These are phyloP conservation scores for Colletotrichum chlorophyti DNA, from an alignment of 2,329 filamentous ascomycete genomes.

Conservation along the genomic window DNA sequence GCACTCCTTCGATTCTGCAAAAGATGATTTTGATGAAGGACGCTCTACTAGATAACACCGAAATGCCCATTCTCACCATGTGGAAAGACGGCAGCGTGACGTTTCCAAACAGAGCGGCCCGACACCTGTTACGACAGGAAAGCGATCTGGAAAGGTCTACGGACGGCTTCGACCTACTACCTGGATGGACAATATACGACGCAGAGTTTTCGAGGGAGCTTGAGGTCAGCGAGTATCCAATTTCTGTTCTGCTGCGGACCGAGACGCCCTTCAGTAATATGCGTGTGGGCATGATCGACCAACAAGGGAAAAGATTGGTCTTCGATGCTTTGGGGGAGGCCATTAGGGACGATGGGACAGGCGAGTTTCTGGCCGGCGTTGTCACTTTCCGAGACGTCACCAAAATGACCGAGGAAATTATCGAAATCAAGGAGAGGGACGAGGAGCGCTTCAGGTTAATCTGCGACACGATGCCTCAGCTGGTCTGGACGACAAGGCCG, in stretches of 20 bases:
- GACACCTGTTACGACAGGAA: slow-evolving; percentile 54
- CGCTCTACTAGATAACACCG: slow-evolving; percentile 76
- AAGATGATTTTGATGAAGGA: slow-evolving; percentile 81
- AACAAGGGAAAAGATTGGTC: slow-evolving; percentile 57
- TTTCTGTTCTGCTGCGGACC: slow-evolving; percentile 68
- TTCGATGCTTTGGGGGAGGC: slow-evolving; percentile 73
- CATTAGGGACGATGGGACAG: slow-evolving; percentile 69
- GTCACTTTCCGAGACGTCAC: slow-evolving; percentile 78
- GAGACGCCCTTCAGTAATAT: slow-evolving; percentile 64
- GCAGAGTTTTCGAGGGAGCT: slow-evolving; percentile 70
- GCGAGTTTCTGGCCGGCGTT: slow-evolving; percentile 77
- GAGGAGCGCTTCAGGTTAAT: slow-evolving; percentile 79
- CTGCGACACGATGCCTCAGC: slow-evolving; percentile 74
- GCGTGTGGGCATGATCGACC: slow-evolving; percentile 69
- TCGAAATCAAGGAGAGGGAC: slow-evolving; percentile 72
- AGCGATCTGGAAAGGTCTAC: slow-evolving; percentile 46
- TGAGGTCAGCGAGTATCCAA: slow-evolving; percentile 67
- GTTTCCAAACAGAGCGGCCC: slow-evolving; percentile 73
- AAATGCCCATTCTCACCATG: slow-evolving; percentile 78
- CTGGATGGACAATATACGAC: slow-evolving; percentile 67
- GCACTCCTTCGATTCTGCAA: slow-evolving; percentile 70
- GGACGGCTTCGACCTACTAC: slow-evolving; percentile 63
- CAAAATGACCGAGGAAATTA: slow-evolving; percentile 71
- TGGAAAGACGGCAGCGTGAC: slow-evolving; percentile 81
- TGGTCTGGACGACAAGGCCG: slow-evolving; percentile 76